These are phyloP conservation scores for Symbiodinium natans DNA, from an alignment of 73 alveolate species.

Conservation along the genomic window DNA sequence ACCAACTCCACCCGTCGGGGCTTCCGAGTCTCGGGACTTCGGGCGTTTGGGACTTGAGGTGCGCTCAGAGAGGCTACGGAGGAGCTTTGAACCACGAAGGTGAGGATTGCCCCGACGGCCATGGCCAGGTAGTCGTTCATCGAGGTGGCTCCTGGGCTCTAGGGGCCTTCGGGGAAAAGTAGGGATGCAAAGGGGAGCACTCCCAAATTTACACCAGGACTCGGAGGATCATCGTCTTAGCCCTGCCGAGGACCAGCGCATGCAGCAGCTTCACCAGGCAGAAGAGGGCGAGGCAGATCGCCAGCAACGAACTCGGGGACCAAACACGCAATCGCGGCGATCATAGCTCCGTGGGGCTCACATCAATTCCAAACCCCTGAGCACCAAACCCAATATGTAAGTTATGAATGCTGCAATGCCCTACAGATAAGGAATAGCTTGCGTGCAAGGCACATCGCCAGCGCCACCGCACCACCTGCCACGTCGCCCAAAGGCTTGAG, in stretches of 20 bases:
- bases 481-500: conserved; percentile 25
- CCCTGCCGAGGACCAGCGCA: conserved; percentile 44
- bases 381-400: too few species aligned
- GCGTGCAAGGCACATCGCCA: background rate
- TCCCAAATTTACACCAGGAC: background rate
- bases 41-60: too few species aligned
- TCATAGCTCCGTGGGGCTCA: too few species aligned
- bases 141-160: conserved; percentile 36
- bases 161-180: background rate
- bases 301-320: conserved; percentile 66
- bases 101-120: conserved; percentile 58
- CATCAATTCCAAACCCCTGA: too few species aligned
- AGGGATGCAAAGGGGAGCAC: background rate
- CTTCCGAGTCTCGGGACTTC: too few species aligned
- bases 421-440: too few species aligned
- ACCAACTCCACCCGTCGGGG: too few species aligned
- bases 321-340: too few species aligned
- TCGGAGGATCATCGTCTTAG: conserved; percentile 50
- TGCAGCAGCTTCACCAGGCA: conserved; percentile 88
- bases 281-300: conserved; percentile 56
- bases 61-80: background rate
- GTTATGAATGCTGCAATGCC: too few species aligned
- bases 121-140: conserved; percentile 89
- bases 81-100: conserved; percentile 42
- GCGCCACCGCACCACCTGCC: conserved; percentile 47